Evolutionary conservation across 306 rosid species (phyloP).

Genomic region (Vigna unguiculata): DNA sequence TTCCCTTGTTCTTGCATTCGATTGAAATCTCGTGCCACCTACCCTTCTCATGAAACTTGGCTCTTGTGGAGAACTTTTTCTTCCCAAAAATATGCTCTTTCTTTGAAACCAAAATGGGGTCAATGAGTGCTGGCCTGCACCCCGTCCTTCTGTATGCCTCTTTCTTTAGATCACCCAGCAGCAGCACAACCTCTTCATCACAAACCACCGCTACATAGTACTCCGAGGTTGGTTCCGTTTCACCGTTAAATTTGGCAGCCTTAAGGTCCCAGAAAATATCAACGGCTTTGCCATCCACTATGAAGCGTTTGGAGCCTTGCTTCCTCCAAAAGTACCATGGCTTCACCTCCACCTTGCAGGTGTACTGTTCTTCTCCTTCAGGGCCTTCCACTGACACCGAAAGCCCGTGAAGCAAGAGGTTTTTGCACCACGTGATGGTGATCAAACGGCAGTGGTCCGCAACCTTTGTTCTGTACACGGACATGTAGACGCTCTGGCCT

Average conservation of each 20-base stretch:
- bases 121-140: constrained; percentile 79
- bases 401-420: constrained; percentile 71
- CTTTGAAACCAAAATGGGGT: constrained; percentile 77
- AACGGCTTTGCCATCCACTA: constrained; percentile 62
- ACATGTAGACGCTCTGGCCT: constrained; percentile 81
- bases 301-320: constrained; percentile 74
- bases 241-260: constrained; percentile 72
- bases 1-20: constrained; percentile 65
- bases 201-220: constrained; percentile 87
- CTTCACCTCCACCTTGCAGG: constrained; percentile 87
- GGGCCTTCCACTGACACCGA: constrained; percentile 76
- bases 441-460: constrained; percentile 74
- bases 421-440: constrained; percentile 86
- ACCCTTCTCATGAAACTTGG: constrained; percentile 76
- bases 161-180: constrained; percentile 80
- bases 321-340: constrained; percentile 95
- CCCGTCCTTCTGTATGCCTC: constrained; percentile 79
- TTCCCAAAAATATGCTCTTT: constrained; percentile 84
- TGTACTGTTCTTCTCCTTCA: constrained; percentile 68
- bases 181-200: constrained; percentile 77
- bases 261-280: constrained; percentile 84
- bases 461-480: constrained; percentile 71
- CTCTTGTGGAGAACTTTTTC: constrained; percentile 75
- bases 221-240: constrained; percentile 82
- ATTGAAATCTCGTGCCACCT: constrained; percentile 79